phyloP scores from a whole-genome alignment of 2,329 filamentous ascomycete species.

The Aspergillus oerlinghausenensis region DNA sequence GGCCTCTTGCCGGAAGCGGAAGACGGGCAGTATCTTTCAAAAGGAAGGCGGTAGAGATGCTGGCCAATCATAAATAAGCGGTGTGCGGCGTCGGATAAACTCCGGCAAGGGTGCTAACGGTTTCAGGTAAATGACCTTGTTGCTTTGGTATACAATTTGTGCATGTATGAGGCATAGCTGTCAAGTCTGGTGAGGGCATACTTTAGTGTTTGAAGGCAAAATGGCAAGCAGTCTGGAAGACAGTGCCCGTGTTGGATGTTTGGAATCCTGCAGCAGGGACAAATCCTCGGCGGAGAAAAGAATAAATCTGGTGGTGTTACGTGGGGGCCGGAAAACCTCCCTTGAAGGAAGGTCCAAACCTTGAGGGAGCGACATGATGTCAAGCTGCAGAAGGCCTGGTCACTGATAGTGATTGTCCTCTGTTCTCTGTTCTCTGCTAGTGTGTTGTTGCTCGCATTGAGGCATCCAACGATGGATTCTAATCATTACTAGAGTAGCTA shows the following conservation, averaged over 20 bases:
- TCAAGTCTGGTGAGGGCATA: neutral
- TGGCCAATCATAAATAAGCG: neutral
- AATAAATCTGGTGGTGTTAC: neutral
- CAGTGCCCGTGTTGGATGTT: too few relatives aligned
- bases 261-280: neutral
- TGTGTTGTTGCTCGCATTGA: too few relatives aligned
- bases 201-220: neutral
- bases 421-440: too few relatives aligned
- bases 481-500: too few relatives aligned
- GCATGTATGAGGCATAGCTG: too few relatives aligned
- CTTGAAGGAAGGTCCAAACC: neutral
- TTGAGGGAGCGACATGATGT: neutral
- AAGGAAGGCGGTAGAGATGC: neutral
- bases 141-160: neutral
- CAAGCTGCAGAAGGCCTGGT: neutral
- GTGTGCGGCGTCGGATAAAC: neutral
- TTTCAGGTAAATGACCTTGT: neutral
- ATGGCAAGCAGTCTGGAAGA: too few relatives aligned
- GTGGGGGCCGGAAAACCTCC: neutral
- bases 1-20: neutral
- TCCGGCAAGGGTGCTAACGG: neutral
- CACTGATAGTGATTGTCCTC: too few relatives aligned
- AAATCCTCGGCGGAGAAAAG: neutral
- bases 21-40: neutral
- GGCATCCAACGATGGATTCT: too few relatives aligned